Conservation (phyloP, 1,284 basidiomycete genomes). For the Fomitopsis palustris region DNA sequence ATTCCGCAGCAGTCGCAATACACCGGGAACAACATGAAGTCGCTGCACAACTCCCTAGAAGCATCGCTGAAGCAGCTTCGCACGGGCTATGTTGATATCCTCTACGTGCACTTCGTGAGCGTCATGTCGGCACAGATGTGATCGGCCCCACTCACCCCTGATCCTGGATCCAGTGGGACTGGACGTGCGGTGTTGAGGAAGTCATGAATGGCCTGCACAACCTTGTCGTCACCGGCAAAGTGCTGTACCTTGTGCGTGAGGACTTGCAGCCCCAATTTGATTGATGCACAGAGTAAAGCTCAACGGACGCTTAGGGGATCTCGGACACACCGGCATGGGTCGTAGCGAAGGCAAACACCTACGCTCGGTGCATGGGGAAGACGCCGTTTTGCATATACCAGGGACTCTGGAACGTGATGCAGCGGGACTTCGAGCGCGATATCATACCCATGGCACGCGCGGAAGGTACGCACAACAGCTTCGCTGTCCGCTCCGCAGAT, state of each 20-base stretch:
- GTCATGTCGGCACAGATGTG: neutral
- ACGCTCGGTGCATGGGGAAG: conserved; percentile 41
- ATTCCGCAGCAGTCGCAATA: conserved; percentile 31
- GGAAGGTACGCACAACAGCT: conserved; percentile 27
- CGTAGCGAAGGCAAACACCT: conserved; percentile 46
- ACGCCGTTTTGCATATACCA: conserved; percentile 50
- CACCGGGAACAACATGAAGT: conserved; percentile 42
- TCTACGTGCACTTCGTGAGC: conserved; percentile 46
- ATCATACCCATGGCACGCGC: conserved; percentile 47
- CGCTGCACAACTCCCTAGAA: conserved; percentile 30
- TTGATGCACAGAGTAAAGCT: too few relatives aligned
- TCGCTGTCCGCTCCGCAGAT: neutral
- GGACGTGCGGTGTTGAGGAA: conserved; percentile 41
- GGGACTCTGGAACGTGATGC: conserved; percentile 43
- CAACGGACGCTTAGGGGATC: conserved; percentile 19
- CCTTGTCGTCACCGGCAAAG: conserved; percentile 40
- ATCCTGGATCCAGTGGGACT: conserved; percentile 34
- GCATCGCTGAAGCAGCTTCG: conserved; percentile 41
- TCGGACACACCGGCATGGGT: conserved; percentile 52
- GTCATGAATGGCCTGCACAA: conserved; percentile 47
- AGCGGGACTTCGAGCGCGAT: conserved; percentile 46
- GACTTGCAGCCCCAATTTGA: too few relatives aligned
- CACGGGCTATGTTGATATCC: conserved; percentile 46
- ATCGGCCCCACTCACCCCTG: neutral
- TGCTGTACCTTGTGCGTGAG: conserved; percentile 38